phyloP scores from a whole-genome alignment of 208 protist species.

The Kentomonas sorsogonicus region DNA sequence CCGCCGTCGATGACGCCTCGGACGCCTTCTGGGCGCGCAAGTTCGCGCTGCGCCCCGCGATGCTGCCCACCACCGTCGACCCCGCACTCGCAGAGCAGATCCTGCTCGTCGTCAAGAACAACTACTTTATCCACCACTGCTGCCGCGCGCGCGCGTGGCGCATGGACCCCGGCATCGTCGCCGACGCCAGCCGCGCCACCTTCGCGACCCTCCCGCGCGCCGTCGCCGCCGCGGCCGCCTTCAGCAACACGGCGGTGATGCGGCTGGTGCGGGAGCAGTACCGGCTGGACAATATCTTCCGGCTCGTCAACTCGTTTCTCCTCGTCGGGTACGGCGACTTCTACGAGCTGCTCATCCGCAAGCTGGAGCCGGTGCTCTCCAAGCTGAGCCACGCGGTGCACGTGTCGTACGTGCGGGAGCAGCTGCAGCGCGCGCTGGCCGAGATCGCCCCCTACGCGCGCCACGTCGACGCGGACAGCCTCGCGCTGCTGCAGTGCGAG shows the following conservation, averaged over 20 bases:
- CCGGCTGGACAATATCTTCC: constrained; percentile 43
- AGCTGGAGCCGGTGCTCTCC: constrained; percentile 44
- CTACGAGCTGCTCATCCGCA: constrained; percentile 52
- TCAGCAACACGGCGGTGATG: constrained; percentile 56
- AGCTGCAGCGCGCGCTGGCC: constrained; percentile 42
- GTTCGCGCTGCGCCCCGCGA: constrained; percentile 38
- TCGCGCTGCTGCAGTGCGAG: constrained; percentile 48
- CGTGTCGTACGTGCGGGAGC: constrained; percentile 45
- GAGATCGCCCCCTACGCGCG: constrained; percentile 43
- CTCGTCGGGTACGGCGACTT: constrained; percentile 66
- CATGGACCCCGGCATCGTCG: constrained; percentile 43
- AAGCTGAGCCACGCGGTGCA: constrained; percentile 42
- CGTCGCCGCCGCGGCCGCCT: constrained; percentile 27
- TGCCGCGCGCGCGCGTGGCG: constrained; percentile 57
- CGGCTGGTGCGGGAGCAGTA: constrained; percentile 44
- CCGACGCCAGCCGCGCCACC: constrained; percentile 28
- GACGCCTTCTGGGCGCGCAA: constrained; percentile 48
- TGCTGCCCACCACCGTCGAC: constrained; percentile 55
- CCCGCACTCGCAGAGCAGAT: constrained; percentile 39
- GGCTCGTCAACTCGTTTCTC: constrained; percentile 56
- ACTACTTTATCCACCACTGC: constrained; percentile 52
- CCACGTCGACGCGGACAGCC: constrained; percentile 48
- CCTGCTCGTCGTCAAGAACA: constrained; percentile 51
- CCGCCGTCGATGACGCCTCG: constrained; percentile 33
- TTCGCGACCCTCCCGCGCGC: constrained; percentile 40